These are phyloP conservation scores for Malassezia yamatoensis DNA, from an alignment of 1,284 basidiomycete species.

Conservation along the genomic window DNA sequence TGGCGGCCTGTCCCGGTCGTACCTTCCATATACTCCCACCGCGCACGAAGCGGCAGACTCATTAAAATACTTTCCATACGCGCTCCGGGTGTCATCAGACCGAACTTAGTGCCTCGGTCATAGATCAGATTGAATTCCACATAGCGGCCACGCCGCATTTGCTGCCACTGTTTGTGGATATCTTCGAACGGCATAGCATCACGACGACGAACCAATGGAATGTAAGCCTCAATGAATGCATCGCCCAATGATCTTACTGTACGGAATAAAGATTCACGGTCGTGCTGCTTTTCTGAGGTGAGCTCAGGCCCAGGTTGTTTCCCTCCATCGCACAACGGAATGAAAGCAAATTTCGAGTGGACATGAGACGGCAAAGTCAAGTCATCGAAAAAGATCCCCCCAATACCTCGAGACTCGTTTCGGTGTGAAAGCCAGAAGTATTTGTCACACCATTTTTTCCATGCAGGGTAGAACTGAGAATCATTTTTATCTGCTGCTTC, in stretches of 20 bases:
- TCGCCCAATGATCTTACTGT: constrained; percentile 39
- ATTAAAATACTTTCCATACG: constrained; percentile 47
- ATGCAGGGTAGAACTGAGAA: constrained; percentile 61
- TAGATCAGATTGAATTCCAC: constrained; percentile 48
- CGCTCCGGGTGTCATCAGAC: constrained; percentile 44
- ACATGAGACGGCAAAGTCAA: constrained; percentile 32
- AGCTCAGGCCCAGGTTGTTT: constrained; percentile 15
- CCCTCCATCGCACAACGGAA: constrained; percentile 31
- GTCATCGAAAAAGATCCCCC: constrained; percentile 87
- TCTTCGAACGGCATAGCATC: constrained; percentile 26
- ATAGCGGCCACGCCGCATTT: constrained; percentile 38
- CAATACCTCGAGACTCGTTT: constrained; percentile 76
- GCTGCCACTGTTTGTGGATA: constrained; percentile 38
- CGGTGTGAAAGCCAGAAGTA: constrained; percentile 94
- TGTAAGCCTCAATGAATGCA: constrained; percentile 43
- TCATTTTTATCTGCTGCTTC: constrained; percentile 67
- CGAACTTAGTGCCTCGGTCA: constrained; percentile 47
- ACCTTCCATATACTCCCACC: constrained; percentile 46
- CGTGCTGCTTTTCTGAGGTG: constrained; percentile 27
- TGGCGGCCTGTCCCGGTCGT: constrained; percentile 32
- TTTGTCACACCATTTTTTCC: constrained; percentile 95
- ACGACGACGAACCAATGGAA: constrained; percentile 36
- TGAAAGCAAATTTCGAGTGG: constrained; percentile 13
- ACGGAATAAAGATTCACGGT: constrained; percentile 34
- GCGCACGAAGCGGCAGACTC: constrained; percentile 42